Evolutionary conservation across 2,329 filamentous ascomycete species (phyloP).

Genomic region (Pseudocercospora eumusae): DNA sequence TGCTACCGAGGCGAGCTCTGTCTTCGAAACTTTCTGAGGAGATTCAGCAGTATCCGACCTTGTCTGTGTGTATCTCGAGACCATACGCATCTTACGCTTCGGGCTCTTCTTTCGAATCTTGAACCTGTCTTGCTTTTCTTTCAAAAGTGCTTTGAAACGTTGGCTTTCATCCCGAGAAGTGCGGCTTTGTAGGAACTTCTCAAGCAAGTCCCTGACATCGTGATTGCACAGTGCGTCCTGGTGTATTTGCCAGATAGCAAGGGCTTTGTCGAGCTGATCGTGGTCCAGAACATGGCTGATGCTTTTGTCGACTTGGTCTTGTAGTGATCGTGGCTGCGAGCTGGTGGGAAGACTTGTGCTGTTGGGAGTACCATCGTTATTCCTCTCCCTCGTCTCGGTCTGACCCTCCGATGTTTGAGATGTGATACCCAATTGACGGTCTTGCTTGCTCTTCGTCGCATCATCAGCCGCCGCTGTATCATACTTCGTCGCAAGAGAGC

Average conservation of each 20-base stretch:
- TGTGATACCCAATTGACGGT: neutral
- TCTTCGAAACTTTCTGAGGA: too few relatives aligned
- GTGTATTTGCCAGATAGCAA: conserved; percentile 5
- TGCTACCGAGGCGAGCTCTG: neutral
- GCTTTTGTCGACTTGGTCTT: neutral
- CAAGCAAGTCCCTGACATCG: neutral
- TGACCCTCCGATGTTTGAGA: neutral
- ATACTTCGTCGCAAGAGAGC: neutral
- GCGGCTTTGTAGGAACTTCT: neutral
- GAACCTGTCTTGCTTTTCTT: neutral
- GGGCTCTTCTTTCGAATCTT: neutral
- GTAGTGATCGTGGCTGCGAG: neutral
- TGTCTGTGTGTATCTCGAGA: neutral
- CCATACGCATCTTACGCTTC: neutral
- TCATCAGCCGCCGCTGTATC: neutral
- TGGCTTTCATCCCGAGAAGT: neutral
- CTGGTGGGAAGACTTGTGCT: neutral
- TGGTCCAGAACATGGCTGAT: neutral
- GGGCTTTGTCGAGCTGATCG: neutral
- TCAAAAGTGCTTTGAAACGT: neutral
- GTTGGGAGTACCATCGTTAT: neutral
- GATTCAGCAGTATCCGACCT: too few relatives aligned
- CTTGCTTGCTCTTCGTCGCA: neutral
- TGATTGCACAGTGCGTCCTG: neutral
- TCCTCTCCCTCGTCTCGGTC: neutral